phyloP scores from a whole-genome alignment of 768 basidiomycete species.

The Trametes cinnabarina region DNA sequence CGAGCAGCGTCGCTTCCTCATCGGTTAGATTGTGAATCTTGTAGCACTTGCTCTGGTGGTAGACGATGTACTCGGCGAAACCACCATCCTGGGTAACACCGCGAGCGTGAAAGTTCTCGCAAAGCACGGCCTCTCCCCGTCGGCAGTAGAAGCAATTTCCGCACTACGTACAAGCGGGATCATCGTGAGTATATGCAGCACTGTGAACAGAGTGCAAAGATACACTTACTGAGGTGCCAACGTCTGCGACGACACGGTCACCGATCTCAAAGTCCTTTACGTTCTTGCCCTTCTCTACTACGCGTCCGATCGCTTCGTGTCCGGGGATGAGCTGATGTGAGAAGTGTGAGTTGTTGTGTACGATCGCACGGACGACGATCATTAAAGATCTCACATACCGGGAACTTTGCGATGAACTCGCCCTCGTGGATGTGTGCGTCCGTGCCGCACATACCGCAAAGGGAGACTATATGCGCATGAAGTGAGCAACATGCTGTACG shows the following conservation, averaged over 20 bases:
- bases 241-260: slow-evolving; percentile 85
- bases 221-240: slow-evolving; percentile 60
- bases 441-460: slow-evolving; percentile 58
- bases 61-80: slow-evolving; percentile 86
- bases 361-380: neutral
- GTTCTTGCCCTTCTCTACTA: slow-evolving; percentile 76
- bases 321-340: slow-evolving; percentile 61
- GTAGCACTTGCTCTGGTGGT: slow-evolving; percentile 76
- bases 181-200: neutral
- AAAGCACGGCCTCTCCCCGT: slow-evolving; percentile 74
- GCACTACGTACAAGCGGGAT: slow-evolving; percentile 47
- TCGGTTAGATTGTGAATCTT: slow-evolving; percentile 85
- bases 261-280: slow-evolving; percentile 76
- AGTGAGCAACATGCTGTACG: neutral
- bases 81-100: slow-evolving; percentile 84
- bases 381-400: slow-evolving; percentile 39
- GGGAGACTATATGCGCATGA: slow-evolving; percentile 19
- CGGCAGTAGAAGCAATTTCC: slow-evolving; percentile 86
- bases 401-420: slow-evolving; percentile 69
- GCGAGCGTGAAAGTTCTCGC: slow-evolving; percentile 79
- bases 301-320: slow-evolving; percentile 70
- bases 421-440: slow-evolving; percentile 63
- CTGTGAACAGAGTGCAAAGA: neutral
- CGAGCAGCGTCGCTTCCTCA: slow-evolving; percentile 84
- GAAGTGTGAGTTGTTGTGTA: neutral